These are phyloP conservation scores for Sanghuangporus weigelae DNA, from an alignment of 1,284 basidiomycete genomes.

Conservation along the genomic window DNA sequence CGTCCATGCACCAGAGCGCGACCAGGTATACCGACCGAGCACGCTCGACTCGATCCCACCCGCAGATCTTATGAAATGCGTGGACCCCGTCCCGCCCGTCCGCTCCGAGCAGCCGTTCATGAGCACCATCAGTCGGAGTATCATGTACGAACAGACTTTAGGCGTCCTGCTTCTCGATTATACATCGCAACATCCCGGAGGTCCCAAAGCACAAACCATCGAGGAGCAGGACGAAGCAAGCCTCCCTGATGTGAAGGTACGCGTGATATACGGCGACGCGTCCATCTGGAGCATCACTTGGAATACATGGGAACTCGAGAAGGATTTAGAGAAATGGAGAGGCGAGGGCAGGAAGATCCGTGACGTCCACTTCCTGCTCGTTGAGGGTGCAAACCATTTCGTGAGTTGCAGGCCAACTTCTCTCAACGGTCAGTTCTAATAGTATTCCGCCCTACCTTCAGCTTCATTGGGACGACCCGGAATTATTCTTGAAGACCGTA, in stretches of 20 bases:
- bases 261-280: slow-evolving; percentile 5
- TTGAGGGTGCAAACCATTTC: slow-evolving; percentile 24
- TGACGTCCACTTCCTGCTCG: slow-evolving; percentile 18
- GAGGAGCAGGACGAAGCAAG: not conserved
- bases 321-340: slow-evolving; percentile 14
- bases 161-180: not conserved
- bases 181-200: not conserved
- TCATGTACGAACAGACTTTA: slow-evolving; percentile 1
- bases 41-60: slow-evolving; percentile 10
- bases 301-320: slow-evolving; percentile 22
- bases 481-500: slow-evolving; percentile 8
- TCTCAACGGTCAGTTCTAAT: not conserved
- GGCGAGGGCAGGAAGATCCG: slow-evolving; percentile 16
- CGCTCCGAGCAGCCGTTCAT: slow-evolving; percentile 9
- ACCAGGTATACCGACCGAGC: not conserved
- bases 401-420: slow-evolving; percentile 17
- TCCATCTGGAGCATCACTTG: slow-evolving; percentile 20
- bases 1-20: not conserved
- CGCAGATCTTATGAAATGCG: not conserved
- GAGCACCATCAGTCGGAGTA: not conserved
- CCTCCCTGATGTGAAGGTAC: slow-evolving; percentile 4
- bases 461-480: slow-evolving; percentile 13
- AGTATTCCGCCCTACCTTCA: not conserved
- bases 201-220: not conserved
- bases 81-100: slow-evolving; percentile 6